Conservation (phyloP, 176 grass and related monocot genomes). For the Eremochloa ophiuroides region DNA sequence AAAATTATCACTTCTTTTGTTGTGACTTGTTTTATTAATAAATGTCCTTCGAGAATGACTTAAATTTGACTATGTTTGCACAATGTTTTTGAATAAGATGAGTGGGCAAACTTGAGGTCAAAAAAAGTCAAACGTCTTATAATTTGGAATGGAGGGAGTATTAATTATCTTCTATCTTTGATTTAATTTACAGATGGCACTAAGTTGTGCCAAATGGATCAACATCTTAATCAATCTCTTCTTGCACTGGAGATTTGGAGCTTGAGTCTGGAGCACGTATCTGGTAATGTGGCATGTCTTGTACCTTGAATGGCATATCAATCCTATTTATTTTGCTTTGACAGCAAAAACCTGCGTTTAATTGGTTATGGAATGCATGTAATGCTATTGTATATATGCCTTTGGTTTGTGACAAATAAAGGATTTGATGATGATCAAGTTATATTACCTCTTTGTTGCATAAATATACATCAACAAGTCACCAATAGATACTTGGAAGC, state of each 20-base stretch:
- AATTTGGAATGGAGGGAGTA: too few species aligned
- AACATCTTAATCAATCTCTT: too few species aligned
- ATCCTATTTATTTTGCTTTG: not conserved
- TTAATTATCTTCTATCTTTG: not conserved
- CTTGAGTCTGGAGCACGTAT: not conserved
- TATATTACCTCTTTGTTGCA: not conserved
- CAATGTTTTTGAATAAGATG: too few species aligned
- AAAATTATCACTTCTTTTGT: too few species aligned
- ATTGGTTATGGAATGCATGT: conserved; percentile 37
- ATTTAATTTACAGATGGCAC: not conserved
- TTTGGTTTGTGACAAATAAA: not conserved
- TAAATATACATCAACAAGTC: not conserved
- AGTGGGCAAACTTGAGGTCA: too few species aligned
- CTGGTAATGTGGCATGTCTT: not conserved
- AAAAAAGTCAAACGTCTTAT: too few species aligned
- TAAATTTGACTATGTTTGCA: too few species aligned
- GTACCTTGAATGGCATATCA: conserved; percentile 7
- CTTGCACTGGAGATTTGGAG: not conserved
- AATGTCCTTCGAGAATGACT: too few species aligned
- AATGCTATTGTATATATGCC: too few species aligned
- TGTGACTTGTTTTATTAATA: too few species aligned
- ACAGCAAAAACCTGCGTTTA: conserved; percentile 18
- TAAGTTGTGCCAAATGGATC: not conserved
- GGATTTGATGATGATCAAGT: not conserved
- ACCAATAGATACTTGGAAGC: not conserved